Evolutionary conservation across 129 eudicot genomes (phyloP).

Genomic region (Chrysanthemum seticuspe): DNA sequence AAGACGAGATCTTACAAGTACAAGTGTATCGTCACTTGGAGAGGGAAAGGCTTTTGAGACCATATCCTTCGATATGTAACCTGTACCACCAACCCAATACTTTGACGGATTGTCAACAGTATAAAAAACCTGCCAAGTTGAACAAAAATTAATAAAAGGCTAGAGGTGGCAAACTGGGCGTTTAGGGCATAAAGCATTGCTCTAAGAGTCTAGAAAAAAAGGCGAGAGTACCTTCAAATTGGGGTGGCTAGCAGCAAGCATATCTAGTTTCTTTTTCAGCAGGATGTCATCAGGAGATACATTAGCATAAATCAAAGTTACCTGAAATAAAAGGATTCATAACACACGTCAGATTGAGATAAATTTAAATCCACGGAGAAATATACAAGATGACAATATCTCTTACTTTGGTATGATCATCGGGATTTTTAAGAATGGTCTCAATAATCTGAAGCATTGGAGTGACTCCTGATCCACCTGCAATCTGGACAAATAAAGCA

Average conservation of each 20-base stretch:
- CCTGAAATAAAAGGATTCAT: slow-evolving; percentile 42
- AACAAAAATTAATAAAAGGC: background rate
- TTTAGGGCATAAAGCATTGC: background rate
- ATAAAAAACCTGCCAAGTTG: slow-evolving; percentile 60
- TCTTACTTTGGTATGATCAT: slow-evolving; percentile 85
- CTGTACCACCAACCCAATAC: slow-evolving; percentile 89
- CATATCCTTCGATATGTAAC: slow-evolving; percentile 89
- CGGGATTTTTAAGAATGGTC: slow-evolving; percentile 89
- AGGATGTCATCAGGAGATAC: slow-evolving; percentile 97
- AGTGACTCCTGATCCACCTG: slow-evolving; percentile 96
- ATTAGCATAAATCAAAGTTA: slow-evolving; percentile 83
- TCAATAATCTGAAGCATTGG: slow-evolving; percentile 98
- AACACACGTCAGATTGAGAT: background rate
- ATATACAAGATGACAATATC: background rate
- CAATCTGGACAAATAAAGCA: slow-evolving; percentile 55
- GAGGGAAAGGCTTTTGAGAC: slow-evolving; percentile 86
- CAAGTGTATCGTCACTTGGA: slow-evolving; percentile 81
- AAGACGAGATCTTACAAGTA: slow-evolving; percentile 54
- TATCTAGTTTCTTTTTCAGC: slow-evolving; percentile 88
- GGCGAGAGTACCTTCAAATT: slow-evolving; percentile 66
- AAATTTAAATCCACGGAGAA: background rate
- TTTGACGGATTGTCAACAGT: slow-evolving; percentile 89
- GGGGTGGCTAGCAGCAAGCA: slow-evolving; percentile 88
- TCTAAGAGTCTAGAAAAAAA: background rate
- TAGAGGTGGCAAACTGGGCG: background rate